phyloP scores from a whole-genome alignment of 1,284 basidiomycete species.

The Austroboletus novae-zelandiae region DNA sequence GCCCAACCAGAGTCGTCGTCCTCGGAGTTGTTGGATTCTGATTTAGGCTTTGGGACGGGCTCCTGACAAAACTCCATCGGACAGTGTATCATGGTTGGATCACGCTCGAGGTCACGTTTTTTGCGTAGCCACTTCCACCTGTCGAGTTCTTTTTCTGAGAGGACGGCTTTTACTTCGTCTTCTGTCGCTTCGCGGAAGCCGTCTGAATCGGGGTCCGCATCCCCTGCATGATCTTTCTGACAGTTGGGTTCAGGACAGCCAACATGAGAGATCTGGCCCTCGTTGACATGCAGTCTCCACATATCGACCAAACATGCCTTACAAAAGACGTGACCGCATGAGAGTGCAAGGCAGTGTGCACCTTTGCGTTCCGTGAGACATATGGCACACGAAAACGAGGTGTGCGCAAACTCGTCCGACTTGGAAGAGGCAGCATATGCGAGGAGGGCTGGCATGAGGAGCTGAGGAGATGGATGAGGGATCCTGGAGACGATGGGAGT shows the following conservation, averaged over 20 bases:
- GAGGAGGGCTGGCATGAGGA: conserved; percentile 48
- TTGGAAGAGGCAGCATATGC: conserved; percentile 47
- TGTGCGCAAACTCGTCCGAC: conserved; percentile 53
- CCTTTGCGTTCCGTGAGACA: conserved; percentile 73
- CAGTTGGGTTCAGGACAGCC: conserved; percentile 72
- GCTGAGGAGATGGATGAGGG: conserved; percentile 51
- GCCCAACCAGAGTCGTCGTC: conserved; percentile 62
- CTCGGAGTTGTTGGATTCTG: conserved; percentile 21
- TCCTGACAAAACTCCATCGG: conserved; percentile 72
- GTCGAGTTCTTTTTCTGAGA: conserved; percentile 55
- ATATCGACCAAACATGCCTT: conserved; percentile 67
- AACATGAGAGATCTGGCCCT: conserved; percentile 68
- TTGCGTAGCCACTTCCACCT: conserved; percentile 74
- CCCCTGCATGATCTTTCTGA: conserved; percentile 53
- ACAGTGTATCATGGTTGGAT: conserved; percentile 74
- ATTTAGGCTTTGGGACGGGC: conserved; percentile 56
- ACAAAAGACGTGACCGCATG: conserved; percentile 73
- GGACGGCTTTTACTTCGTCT: conserved; percentile 68
- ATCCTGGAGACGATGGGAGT: conserved; percentile 39
- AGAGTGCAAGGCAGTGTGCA: conserved; percentile 59
- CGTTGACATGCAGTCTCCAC: conserved; percentile 70
- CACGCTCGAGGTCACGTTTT: conserved; percentile 68
- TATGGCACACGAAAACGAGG: conserved; percentile 64
- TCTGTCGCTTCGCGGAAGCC: conserved; percentile 53
- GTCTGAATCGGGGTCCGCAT: background rate